A percentile compares a stretch with the other conserved stretches of the same genome.
These are phyloP conservation scores for Metschnikowia shivogae DNA, from an alignment of 805 yeast species.

Conservation along the genomic window DNA sequence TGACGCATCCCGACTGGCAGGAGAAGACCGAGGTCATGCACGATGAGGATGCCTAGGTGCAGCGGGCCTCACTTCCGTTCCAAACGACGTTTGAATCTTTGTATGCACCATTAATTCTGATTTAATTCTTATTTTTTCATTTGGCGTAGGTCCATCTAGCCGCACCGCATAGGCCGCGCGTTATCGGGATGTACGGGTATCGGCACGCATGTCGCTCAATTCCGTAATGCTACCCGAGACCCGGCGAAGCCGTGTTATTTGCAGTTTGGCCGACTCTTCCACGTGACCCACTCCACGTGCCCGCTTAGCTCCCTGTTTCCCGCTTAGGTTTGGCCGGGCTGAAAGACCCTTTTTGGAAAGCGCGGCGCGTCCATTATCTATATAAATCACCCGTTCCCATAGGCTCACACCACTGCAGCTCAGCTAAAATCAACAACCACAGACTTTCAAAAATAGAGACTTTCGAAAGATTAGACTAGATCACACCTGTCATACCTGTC, in stretches of 20 bases:
- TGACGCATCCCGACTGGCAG: slow-evolving; percentile 59
- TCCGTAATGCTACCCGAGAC: background rate
- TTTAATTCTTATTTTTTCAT: background rate
- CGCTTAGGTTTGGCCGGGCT: background rate
- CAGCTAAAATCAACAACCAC: background rate
- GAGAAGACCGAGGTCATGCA: slow-evolving; percentile 54
- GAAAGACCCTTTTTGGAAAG: background rate
- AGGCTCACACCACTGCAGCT: background rate
- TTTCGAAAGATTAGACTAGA: too few species aligned
- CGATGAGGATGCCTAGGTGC: slow-evolving; percentile 32
- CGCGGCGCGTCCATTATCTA: slow-evolving; percentile 3
- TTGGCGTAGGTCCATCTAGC: background rate
- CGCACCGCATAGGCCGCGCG: slow-evolving; percentile 1
- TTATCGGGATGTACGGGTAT: slow-evolving; percentile 1
- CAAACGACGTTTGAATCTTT: too few species aligned
- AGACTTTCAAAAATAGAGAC: too few species aligned
- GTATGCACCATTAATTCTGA: background rate
- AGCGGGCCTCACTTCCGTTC: too few species aligned
- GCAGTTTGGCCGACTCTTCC: too few species aligned
- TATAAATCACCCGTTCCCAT: slow-evolving; percentile 1
- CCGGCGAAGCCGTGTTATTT: background rate
- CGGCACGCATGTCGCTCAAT: slow-evolving; percentile 1
- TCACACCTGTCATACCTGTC: too few species aligned
- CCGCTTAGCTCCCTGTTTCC: background rate
- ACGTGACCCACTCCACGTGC: background rate